These are phyloP conservation scores for Phytophthora aleatoria DNA, from an alignment of 352 stramenopile species.

Conservation along the genomic window DNA sequence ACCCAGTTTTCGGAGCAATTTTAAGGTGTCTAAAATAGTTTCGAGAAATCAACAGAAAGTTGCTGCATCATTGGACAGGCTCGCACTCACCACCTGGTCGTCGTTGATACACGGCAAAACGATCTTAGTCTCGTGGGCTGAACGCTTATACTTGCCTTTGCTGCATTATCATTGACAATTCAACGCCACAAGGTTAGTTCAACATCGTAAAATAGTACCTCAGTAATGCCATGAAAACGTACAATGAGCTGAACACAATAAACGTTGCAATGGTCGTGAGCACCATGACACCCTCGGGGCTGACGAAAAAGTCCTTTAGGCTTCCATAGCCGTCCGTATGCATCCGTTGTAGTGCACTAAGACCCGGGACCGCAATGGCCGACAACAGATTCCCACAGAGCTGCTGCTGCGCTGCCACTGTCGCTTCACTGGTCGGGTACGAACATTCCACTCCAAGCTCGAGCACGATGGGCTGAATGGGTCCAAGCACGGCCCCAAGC, in stretches of 20 bases:
- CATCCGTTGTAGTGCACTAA: slow-evolving; percentile 50
- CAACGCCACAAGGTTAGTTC: no score
- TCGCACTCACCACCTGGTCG: neutral
- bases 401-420: slow-evolving; percentile 72
- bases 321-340: slow-evolving; percentile 39
- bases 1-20: no score
- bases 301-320: slow-evolving; percentile 48
- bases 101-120: neutral
- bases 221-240: slow-evolving; percentile 15
- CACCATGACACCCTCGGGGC: slow-evolving; percentile 59
- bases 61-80: neutral
- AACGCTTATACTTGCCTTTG: slow-evolving; percentile 44
- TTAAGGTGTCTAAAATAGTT: no score
- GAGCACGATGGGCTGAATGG: slow-evolving; percentile 65
- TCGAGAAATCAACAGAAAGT: neutral
- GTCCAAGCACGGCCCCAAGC: slow-evolving; percentile 61
- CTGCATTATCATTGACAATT: slow-evolving; percentile 18
- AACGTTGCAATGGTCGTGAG: slow-evolving; percentile 46
- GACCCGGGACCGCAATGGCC: slow-evolving; percentile 50
- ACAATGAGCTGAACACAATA: slow-evolving; percentile 61
- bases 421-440: slow-evolving; percentile 72
- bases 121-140: neutral
- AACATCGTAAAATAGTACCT: no score
- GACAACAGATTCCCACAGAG: slow-evolving; percentile 77
- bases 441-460: slow-evolving; percentile 73